Conservation (phyloP, 257 asterid species). For the Solanum microdontum region DNA sequence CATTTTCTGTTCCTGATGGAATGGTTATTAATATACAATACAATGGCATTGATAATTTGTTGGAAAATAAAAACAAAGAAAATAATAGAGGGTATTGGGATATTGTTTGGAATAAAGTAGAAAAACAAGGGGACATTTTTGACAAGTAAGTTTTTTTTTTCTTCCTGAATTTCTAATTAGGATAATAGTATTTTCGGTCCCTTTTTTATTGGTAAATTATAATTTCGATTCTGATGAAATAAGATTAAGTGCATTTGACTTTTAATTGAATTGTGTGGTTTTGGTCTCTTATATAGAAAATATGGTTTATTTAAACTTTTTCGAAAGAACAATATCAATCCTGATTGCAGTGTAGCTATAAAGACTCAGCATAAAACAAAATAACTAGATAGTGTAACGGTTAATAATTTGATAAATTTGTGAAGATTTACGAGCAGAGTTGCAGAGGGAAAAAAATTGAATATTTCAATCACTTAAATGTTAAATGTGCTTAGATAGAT, state of each 20-base stretch:
- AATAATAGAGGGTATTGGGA: constrained; percentile 88
- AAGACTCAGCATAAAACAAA: neutral
- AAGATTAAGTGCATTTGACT: too few species aligned
- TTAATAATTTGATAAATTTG: neutral
- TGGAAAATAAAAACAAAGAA: constrained; percentile 27
- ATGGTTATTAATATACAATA: constrained; percentile 39
- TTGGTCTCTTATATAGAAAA: neutral
- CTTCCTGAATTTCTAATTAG: neutral
- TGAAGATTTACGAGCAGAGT: neutral
- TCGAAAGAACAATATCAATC: fast-evolving
- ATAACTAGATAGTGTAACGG: neutral
- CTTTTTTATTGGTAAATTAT: neutral
- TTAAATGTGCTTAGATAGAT: neutral
- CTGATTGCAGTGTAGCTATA: fast-evolving
- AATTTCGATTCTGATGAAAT: neutral
- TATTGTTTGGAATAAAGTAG: constrained; percentile 50
- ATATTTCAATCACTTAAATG: neutral
- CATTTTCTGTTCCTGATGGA: constrained; percentile 56
- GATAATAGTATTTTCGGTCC: neutral
- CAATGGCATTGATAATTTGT: constrained; percentile 54
- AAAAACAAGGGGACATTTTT: constrained; percentile 1
- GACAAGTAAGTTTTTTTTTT: constrained; percentile 28
- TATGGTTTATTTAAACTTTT: neutral
- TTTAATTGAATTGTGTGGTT: neutral
- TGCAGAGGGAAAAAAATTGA: neutral